Evolutionary conservation across 2,329 filamentous ascomycete species (phyloP).

Genomic region (Fusarium pseudonygamai): DNA sequence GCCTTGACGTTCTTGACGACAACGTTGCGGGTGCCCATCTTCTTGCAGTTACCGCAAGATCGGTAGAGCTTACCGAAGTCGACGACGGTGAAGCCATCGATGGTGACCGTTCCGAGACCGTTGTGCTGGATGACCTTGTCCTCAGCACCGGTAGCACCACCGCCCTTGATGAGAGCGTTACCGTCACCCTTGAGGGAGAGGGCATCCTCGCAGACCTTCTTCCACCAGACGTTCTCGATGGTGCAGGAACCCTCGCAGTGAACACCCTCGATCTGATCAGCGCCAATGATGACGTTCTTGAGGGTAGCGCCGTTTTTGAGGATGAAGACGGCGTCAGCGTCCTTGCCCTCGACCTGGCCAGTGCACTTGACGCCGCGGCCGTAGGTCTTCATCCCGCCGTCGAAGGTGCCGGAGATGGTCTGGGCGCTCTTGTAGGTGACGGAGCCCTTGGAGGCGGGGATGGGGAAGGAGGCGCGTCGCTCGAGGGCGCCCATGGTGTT

Average conservation of each 20-base stretch:
- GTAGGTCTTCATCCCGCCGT: conserved; percentile 39
- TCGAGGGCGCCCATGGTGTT: conserved; percentile 41
- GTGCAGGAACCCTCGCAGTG: conserved; percentile 39
- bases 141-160: conserved; percentile 34
- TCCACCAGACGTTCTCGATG: conserved; percentile 40
- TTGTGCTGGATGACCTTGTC: conserved; percentile 43
- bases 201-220: conserved; percentile 39
- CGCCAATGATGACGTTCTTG: conserved; percentile 38
- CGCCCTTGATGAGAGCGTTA: conserved; percentile 33
- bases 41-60: conserved; percentile 41
- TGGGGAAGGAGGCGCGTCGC: conserved; percentile 38
- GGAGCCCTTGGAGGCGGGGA: conserved; percentile 40
- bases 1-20: conserved; percentile 38
- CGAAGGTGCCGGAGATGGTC: conserved; percentile 26
- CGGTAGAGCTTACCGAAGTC: conserved; percentile 43
- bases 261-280: conserved; percentile 36
- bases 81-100: conserved; percentile 38
- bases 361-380: conserved; percentile 37
- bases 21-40: conserved; percentile 40
- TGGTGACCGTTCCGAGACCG: conserved; percentile 38
- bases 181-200: conserved; percentile 36
- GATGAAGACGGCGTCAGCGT: conserved; percentile 35
- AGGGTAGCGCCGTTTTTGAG: conserved; percentile 38
- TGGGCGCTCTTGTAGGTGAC: conserved; percentile 37
- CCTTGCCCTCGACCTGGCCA: conserved; percentile 28